Evolutionary conservation across 768 basidiomycete genomes (phyloP).

Genomic region (Suillus sp.): DNA sequence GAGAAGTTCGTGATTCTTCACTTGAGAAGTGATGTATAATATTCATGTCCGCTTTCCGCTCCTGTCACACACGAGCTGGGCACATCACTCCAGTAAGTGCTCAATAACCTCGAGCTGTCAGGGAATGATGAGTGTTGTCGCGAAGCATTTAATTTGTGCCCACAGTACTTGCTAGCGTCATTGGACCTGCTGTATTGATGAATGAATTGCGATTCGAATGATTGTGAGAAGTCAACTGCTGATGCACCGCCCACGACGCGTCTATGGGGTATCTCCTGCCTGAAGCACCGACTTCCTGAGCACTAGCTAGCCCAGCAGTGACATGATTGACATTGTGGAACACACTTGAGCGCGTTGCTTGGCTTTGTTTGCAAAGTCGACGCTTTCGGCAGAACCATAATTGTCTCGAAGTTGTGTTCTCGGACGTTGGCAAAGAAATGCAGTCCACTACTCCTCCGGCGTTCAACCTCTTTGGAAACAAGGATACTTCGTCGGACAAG

Average conservation of each 20-base stretch:
- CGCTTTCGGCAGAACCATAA: neutral
- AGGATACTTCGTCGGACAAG: slow-evolving; percentile 44
- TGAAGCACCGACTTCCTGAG: neutral
- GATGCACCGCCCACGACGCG: neutral
- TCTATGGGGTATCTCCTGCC: neutral
- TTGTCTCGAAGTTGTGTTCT: neutral
- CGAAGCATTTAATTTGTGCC: neutral
- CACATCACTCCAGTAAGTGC: neutral
- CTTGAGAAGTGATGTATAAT: neutral
- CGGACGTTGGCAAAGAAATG: slow-evolving; percentile 6
- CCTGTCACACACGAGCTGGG: neutral
- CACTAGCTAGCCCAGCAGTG: too few relatives aligned
- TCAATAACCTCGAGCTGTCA: neutral
- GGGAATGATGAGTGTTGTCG: neutral
- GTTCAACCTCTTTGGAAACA: slow-evolving; percentile 38
- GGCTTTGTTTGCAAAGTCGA: neutral
- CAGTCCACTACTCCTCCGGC: slow-evolving; percentile 4
- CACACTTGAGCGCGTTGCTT: neutral
- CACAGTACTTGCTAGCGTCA: neutral
- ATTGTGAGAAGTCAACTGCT: neutral
- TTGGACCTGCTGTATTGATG: neutral
- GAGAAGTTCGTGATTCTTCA: neutral
- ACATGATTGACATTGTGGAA: neutral
- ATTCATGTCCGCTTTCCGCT: neutral
- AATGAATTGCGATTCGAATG: neutral